Percentiles rank a stretch among this genome's conserved stretches.
phyloP scores from a whole-genome alignment of 2,329 filamentous ascomycete species.

The Aspergillus clavatus region DNA sequence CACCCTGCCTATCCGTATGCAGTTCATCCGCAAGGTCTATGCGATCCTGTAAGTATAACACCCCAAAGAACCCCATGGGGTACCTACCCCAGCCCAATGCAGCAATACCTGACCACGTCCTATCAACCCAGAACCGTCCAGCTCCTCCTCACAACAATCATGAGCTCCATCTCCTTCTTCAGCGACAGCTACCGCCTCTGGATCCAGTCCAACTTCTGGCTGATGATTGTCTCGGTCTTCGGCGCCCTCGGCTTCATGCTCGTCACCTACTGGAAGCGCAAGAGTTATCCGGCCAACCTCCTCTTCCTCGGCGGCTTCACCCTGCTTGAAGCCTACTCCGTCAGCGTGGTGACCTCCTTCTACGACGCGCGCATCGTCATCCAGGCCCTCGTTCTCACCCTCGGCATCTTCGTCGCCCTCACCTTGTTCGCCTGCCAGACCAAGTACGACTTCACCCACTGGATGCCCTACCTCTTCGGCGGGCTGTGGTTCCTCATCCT shows the following conservation, averaged over 20 bases:
- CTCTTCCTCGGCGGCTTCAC: slow-evolving; percentile 90
- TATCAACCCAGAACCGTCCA: slow-evolving; percentile 65
- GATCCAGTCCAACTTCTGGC: slow-evolving; percentile 77
- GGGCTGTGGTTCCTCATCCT: slow-evolving; percentile 83
- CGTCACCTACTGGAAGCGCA: slow-evolving; percentile 91
- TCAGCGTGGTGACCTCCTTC: slow-evolving; percentile 88
- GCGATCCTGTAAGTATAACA: slow-evolving; percentile 75
- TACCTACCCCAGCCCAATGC: no score
- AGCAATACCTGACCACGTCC: background rate
- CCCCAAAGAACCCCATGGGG: background rate
- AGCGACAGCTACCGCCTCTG: slow-evolving; percentile 72
- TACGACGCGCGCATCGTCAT: slow-evolving; percentile 80
- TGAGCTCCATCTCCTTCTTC: slow-evolving; percentile 83
- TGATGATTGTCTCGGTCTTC: slow-evolving; percentile 84
- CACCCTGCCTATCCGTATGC: slow-evolving; percentile 91
- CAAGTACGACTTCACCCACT: slow-evolving; percentile 96
- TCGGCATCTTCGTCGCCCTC: slow-evolving; percentile 59
- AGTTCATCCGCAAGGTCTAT: slow-evolving; percentile 96
- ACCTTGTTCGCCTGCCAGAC: slow-evolving; percentile 90
- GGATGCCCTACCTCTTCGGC: slow-evolving; percentile 93
- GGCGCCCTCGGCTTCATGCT: slow-evolving; percentile 79
- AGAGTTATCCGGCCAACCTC: slow-evolving; percentile 90
- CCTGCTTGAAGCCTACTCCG: slow-evolving; percentile 83
- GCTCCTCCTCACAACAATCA: slow-evolving; percentile 73
- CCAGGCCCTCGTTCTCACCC: slow-evolving; percentile 81